Conservation (phyloP, 805 yeast genomes). For the Wickerhamomyces queroliae region DNA sequence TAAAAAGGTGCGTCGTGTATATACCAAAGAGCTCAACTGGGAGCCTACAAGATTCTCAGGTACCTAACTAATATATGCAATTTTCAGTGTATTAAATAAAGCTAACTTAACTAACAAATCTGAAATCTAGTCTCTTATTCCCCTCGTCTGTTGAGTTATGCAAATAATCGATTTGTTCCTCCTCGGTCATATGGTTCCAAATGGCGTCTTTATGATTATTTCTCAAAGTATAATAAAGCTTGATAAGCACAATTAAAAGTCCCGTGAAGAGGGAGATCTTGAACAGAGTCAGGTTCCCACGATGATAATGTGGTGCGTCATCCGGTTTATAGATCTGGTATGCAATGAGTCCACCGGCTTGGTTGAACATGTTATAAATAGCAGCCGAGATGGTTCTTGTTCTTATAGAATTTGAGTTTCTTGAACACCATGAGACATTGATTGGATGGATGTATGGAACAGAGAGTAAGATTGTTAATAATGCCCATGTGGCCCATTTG, state of each 20-base stretch:
- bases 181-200: slow-evolving; percentile 46
- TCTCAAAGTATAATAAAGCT: slow-evolving; percentile 21
- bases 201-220: slow-evolving; percentile 26
- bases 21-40: no score
- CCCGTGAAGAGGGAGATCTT: slow-evolving; percentile 27
- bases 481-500: slow-evolving; percentile 33
- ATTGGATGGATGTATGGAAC: slow-evolving; percentile 46
- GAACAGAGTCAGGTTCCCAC: slow-evolving; percentile 46
- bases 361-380: slow-evolving; percentile 58
- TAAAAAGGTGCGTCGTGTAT: no score
- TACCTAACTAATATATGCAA: no score
- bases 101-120: no score
- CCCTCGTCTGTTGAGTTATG: slow-evolving; percentile 45
- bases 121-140: slow-evolving; percentile 48
- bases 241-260: slow-evolving; percentile 19
- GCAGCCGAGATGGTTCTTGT: slow-evolving; percentile 61
- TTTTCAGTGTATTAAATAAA: no score
- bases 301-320: slow-evolving; percentile 53
- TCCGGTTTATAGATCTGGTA: slow-evolving; percentile 49
- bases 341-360: slow-evolving; percentile 49
- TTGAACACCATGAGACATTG: slow-evolving; percentile 53
- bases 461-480: slow-evolving; percentile 28
- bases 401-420: slow-evolving; percentile 55
- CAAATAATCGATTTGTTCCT: slow-evolving; percentile 44
- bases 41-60: no score